Percentiles rank a stretch among this genome's conserved stretches.
phyloP scores from a whole-genome alignment of 1,284 basidiomycete genomes.

The Ceratobasidium sp. region DNA sequence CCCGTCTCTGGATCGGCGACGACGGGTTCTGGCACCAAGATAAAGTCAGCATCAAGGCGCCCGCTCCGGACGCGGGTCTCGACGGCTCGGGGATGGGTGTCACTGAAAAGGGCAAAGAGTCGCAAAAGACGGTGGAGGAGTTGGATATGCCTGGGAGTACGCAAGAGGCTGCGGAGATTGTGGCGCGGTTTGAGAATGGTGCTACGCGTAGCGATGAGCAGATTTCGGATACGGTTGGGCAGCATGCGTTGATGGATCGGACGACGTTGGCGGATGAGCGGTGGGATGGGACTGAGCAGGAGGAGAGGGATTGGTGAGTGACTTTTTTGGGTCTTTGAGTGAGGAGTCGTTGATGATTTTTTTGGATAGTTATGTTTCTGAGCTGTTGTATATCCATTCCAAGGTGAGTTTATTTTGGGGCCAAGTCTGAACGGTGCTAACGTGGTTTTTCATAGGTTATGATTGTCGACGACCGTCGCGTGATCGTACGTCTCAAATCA shows the following conservation, averaged over 20 bases:
- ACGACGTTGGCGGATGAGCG: constrained; percentile 75
- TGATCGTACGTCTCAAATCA: constrained; percentile 73
- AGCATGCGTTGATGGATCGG: constrained; percentile 78
- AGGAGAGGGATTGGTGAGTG: constrained; percentile 84
- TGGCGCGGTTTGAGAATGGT: constrained; percentile 76
- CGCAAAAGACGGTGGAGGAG: constrained; percentile 60
- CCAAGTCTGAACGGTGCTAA: constrained; percentile 11
- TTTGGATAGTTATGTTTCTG: constrained; percentile 85
- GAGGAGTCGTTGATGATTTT: no score
- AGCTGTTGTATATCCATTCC: constrained; percentile 84
- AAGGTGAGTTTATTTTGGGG: constrained; percentile 60
- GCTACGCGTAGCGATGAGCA: constrained; percentile 71
- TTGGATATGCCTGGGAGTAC: constrained; percentile 75
- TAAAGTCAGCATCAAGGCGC: constrained; percentile 52
- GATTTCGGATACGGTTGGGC: constrained; percentile 81
- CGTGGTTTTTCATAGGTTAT: constrained; percentile 66
- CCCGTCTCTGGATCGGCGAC: constrained; percentile 82
- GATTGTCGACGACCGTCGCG: constrained; percentile 92
- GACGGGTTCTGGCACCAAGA: constrained; percentile 54
- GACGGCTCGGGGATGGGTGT: constrained; percentile 47
- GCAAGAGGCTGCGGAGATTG: constrained; percentile 74
- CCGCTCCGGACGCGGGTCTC: constrained; percentile 50
- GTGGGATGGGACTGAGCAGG: constrained; percentile 86
- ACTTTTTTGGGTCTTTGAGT: no score
- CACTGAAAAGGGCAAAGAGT: constrained; percentile 42